Evolutionary conservation across 495 filamentous ascomycete genomes (phyloP).

Genomic region (Neurospora sp.): DNA sequence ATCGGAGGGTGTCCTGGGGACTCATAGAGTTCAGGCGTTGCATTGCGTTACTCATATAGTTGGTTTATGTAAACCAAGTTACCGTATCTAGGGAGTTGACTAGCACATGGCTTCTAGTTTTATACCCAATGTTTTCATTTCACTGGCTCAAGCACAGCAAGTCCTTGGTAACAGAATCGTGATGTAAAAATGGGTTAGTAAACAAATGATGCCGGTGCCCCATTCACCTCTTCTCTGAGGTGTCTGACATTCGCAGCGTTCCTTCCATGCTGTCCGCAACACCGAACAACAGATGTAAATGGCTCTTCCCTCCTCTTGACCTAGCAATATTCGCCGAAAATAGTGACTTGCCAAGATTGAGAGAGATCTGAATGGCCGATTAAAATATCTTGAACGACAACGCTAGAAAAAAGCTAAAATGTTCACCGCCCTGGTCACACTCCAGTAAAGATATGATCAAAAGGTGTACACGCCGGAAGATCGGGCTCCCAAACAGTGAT

Average conservation of each 20-base stretch:
- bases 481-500: too few relatives aligned
- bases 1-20: neutral
- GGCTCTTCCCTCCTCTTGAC: too few relatives aligned
- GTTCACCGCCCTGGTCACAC: too few relatives aligned
- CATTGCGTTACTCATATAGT: neutral
- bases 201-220: neutral
- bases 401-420: too few relatives aligned
- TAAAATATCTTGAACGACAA: too few relatives aligned
- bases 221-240: neutral
- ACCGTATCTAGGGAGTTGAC: neutral
- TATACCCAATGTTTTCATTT: neutral
- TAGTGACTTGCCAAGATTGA: too few relatives aligned
- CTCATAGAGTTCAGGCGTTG: neutral
- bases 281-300: too few relatives aligned
- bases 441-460: too few relatives aligned
- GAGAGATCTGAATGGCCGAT: too few relatives aligned
- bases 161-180: neutral
- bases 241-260: neutral
- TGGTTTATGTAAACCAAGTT: neutral
- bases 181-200: neutral
- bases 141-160: neutral
- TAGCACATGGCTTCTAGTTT: neutral
- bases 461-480: too few relatives aligned
- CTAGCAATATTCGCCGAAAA: too few relatives aligned
- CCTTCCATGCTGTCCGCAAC: neutral